Conservation (phyloP, 148 eudicot genomes). For the Cornus controversa region DNA sequence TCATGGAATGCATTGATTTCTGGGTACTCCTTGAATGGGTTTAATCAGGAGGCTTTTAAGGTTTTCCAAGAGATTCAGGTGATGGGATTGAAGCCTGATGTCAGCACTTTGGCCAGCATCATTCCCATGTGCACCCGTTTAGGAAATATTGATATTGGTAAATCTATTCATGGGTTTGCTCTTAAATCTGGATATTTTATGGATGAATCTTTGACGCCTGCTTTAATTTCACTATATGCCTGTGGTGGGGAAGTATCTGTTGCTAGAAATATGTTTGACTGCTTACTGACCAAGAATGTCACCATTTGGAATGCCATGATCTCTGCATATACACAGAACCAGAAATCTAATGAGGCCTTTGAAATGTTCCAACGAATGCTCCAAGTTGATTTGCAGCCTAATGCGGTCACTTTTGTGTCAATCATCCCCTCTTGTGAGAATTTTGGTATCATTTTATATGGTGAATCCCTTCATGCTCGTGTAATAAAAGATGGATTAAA, state of each 20-base stretch:
- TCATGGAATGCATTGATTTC: conserved; percentile 70
- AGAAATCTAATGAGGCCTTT: conserved; percentile 33
- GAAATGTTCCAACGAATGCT: conserved; percentile 42
- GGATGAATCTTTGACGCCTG: conserved; percentile 47
- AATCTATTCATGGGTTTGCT: conserved; percentile 56
- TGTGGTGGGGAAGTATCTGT: conserved; percentile 36
- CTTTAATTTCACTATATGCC: conserved; percentile 59
- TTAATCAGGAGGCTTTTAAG: conserved; percentile 42
- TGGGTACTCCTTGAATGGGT: conserved; percentile 53
- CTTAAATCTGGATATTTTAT: conserved; percentile 42
- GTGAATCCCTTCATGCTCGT: conserved; percentile 56
- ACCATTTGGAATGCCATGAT: conserved; percentile 61
- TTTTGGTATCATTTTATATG: conserved; percentile 29
- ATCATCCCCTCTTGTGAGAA: conserved; percentile 54
- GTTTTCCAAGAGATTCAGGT: conserved; percentile 31
- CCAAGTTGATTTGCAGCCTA: conserved; percentile 33
- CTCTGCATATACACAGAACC: conserved; percentile 47
- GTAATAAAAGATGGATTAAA: conserved; percentile 47
- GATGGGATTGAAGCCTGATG: conserved; percentile 47
- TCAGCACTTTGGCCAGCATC: conserved; percentile 53
- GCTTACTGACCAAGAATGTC: conserved; percentile 29
- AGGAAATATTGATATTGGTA: conserved; percentile 32
- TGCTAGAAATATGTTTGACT: conserved; percentile 46
- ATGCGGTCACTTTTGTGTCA: conserved; percentile 53
- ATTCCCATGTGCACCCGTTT: conserved; percentile 58